Evolutionary conservation across 73 alveolate species (phyloP).

Genomic region (Symbiodinium natans): DNA sequence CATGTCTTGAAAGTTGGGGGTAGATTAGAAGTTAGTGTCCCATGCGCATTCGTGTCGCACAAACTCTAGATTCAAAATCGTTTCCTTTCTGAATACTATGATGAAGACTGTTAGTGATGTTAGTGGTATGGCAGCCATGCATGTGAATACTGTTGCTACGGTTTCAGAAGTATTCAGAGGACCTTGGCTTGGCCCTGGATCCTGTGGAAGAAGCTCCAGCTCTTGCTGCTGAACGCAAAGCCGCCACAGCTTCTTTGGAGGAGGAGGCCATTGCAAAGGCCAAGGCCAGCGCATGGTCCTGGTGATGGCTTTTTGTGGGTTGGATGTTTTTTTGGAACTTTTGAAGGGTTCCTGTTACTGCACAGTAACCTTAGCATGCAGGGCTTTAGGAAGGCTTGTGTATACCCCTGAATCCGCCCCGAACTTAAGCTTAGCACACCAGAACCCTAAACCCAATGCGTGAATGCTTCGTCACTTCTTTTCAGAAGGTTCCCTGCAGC

Average conservation of each 20-base stretch:
- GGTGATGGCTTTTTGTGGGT: too few relatives aligned
- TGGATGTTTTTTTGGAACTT: too few relatives aligned
- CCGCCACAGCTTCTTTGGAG: constrained; percentile 23
- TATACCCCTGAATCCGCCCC: too few relatives aligned
- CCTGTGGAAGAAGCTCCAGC: constrained; percentile 43
- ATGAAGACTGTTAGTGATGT: not conserved
- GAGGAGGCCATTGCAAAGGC: constrained; percentile 63
- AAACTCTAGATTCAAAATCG: not conserved
- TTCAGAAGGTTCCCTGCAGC: too few relatives aligned
- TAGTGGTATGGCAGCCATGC: not conserved
- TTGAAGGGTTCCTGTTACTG: too few relatives aligned
- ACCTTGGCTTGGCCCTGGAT: constrained; percentile 81
- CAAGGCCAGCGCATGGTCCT: not conserved
- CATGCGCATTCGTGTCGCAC: not conserved
- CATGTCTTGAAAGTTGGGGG: too few relatives aligned
- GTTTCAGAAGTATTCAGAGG: not conserved
- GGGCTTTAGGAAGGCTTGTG: too few relatives aligned
- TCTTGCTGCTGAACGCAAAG: constrained; percentile 45
- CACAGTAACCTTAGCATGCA: too few relatives aligned
- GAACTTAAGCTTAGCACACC: too few relatives aligned
- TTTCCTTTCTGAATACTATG: not conserved
- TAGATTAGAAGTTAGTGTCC: too few relatives aligned
- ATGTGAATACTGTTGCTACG: not conserved
- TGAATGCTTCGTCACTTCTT: too few relatives aligned
- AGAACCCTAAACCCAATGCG: too few relatives aligned